phyloP scores from a whole-genome alignment of 257 asterid species.

The Capsicum chinense region DNA sequence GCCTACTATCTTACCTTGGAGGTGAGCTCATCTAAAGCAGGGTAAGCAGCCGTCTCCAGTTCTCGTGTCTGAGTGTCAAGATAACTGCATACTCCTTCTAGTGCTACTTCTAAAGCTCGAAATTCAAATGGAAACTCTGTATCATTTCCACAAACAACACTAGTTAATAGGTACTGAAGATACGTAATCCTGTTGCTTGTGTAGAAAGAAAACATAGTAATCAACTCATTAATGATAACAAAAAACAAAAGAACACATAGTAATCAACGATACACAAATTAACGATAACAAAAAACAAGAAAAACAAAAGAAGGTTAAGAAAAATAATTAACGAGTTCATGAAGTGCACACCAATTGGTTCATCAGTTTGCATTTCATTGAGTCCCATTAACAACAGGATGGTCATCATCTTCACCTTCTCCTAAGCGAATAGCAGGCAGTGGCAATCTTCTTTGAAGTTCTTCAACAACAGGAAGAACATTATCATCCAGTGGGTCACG shows the following conservation, averaged over 20 bases:
- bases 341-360: conserved; percentile 49
- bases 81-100: conserved; percentile 82
- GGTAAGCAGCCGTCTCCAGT: conserved; percentile 85
- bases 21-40: conserved; percentile 91
- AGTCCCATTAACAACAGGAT: conserved; percentile 39
- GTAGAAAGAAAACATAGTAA: not conserved
- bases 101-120: conserved; percentile 88
- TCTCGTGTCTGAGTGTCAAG: conserved; percentile 84
- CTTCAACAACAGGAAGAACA: conserved; percentile 79
- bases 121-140: conserved; percentile 86
- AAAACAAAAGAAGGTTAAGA: too few relatives aligned
- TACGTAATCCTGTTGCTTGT: not conserved
- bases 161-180: not conserved
- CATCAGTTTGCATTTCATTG: conserved; percentile 49
- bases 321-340: not conserved
- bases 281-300: not conserved
- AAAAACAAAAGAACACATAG: not conserved
- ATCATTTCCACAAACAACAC: conserved; percentile 24
- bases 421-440: conserved; percentile 45
- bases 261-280: not conserved
- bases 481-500: conserved; percentile 81
- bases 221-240: not conserved
- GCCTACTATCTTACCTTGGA: conserved; percentile 57
- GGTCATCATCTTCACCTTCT: conserved; percentile 75
- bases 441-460: conserved; percentile 81